These are phyloP conservation scores for Candida caryicola DNA, from an alignment of 805 yeast genomes.

Conservation along the genomic window DNA sequence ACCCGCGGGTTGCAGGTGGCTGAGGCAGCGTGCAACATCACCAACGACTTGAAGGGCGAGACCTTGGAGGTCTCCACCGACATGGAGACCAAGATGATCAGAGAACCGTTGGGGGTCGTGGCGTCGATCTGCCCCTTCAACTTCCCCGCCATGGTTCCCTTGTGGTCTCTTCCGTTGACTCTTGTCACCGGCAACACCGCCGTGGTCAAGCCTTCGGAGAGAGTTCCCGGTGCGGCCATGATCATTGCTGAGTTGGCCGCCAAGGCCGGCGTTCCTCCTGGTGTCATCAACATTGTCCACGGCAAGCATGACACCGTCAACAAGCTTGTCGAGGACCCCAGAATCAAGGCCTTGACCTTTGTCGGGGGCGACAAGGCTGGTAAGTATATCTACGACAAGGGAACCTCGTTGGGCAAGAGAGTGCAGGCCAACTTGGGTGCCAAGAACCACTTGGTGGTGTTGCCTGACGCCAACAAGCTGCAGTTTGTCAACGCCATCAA, in stretches of 20 bases:
- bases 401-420: slow-evolving; percentile 66
- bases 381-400: slow-evolving; percentile 64
- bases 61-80: slow-evolving; percentile 66
- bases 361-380: slow-evolving; percentile 83
- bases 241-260: slow-evolving; percentile 67
- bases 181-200: slow-evolving; percentile 72
- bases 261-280: slow-evolving; percentile 75
- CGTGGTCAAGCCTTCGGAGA: slow-evolving; percentile 60
- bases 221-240: slow-evolving; percentile 81
- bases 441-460: slow-evolving; percentile 69
- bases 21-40: slow-evolving; percentile 66
- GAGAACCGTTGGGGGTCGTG: slow-evolving; percentile 73
- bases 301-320: slow-evolving; percentile 73
- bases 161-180: slow-evolving; percentile 63
- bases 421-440: slow-evolving; percentile 80
- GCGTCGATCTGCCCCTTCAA: slow-evolving; percentile 79
- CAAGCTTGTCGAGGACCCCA: slow-evolving; percentile 65
- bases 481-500: slow-evolving; percentile 62
- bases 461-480: slow-evolving; percentile 68
- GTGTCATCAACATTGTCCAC: slow-evolving; percentile 69
- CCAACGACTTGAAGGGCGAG: slow-evolving; percentile 61
- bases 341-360: slow-evolving; percentile 73
- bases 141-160: slow-evolving; percentile 82
- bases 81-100: slow-evolving; percentile 75
- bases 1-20: slow-evolving; percentile 77